A percentile compares a stretch with the other conserved stretches of the same genome.
Evolutionary conservation across 139 green algal genomes (phyloP).

Genomic region (Picochlorum sp.): DNA sequence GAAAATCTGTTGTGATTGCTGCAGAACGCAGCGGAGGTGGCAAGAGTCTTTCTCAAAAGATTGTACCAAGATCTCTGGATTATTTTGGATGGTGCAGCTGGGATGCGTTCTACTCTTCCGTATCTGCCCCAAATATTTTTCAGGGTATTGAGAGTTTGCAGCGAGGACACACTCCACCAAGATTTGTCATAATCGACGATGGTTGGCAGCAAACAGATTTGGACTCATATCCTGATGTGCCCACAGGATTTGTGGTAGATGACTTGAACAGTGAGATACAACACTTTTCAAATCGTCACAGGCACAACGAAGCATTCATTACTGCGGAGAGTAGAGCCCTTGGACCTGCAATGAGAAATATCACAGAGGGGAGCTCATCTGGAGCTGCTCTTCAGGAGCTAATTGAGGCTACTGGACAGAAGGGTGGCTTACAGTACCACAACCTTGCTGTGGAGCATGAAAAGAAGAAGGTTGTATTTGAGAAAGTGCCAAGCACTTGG

Average conservation of each 20-base stretch:
- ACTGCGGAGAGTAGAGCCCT: conserved; percentile 35
- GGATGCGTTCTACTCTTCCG: conserved; percentile 90
- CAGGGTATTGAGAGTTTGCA: conserved; percentile 22
- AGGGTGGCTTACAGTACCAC: conserved; percentile 15
- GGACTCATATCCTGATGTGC: conserved; percentile 18
- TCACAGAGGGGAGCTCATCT: conserved; percentile 26
- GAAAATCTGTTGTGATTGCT: conserved; percentile 52
- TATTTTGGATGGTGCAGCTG: conserved; percentile 85
- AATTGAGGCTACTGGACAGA: not conserved
- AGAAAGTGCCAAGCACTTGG: too few species aligned
- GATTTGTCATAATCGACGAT: conserved; percentile 77
- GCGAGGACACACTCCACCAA: conserved; percentile 44
- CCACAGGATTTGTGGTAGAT: not conserved
- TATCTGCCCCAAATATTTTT: conserved; percentile 54
- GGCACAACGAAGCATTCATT: conserved; percentile 21
- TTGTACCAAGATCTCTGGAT: conserved; percentile 68
- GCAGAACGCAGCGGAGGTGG: conserved; percentile 59
- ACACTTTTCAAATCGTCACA: not conserved
- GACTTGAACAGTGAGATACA: conserved; percentile 1
- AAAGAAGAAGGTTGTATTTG: not conserved
- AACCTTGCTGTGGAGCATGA: conserved; percentile 17
- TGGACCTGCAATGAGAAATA: conserved; percentile 11
- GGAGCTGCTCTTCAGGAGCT: conserved; percentile 23
- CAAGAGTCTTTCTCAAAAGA: conserved; percentile 49
- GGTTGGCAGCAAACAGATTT: conserved; percentile 54